These are phyloP conservation scores for Wilhelminamyces savonicus DNA, from an alignment of 805 yeast genomes.

Conservation along the genomic window DNA sequence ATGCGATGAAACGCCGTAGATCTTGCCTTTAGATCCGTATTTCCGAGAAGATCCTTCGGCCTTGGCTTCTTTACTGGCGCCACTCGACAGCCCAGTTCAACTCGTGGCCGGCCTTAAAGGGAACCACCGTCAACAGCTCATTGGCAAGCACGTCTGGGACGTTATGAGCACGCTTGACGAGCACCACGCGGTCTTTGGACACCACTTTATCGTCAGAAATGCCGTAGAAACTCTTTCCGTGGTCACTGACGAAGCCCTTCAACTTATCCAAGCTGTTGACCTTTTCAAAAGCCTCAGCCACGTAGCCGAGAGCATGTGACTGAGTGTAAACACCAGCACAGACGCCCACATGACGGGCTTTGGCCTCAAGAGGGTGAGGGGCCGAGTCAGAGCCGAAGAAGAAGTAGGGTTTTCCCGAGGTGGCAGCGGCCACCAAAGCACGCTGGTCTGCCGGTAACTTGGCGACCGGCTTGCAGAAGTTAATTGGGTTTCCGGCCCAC, in stretches of 20 bases:
- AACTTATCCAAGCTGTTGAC: conserved; percentile 58
- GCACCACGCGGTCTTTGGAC: conserved; percentile 41
- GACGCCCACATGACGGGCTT: conserved; percentile 72
- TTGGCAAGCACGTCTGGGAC: conserved; percentile 57
- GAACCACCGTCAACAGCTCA: conserved; percentile 52
- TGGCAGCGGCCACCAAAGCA: conserved; percentile 82
- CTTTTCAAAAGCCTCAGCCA: conserved; percentile 80
- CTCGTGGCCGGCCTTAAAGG: conserved; percentile 78
- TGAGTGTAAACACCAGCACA: conserved; percentile 99
- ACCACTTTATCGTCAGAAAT: conserved; percentile 37
- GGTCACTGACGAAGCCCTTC: conserved; percentile 67
- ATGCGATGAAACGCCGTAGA: too few relatives aligned
- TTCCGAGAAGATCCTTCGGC: too few relatives aligned
- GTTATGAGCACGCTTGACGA: conserved; percentile 46
- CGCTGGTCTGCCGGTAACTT: conserved; percentile 80
- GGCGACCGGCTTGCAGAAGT: conserved; percentile 97
- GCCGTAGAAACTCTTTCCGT: conserved; percentile 68
- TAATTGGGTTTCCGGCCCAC: conserved; percentile 95
- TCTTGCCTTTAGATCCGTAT: too few relatives aligned
- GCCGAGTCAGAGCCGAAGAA: conserved; percentile 98
- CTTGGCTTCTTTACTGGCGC: conserved; percentile 38
- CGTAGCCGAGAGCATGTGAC: conserved; percentile 68
- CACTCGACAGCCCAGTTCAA: conserved; percentile 73
- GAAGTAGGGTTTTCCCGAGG: conserved; percentile 85
- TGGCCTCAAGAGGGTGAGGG: conserved; percentile 83